These are phyloP conservation scores for Trichoderma aggressivum DNA, from an alignment of 2,329 filamentous ascomycete species.

Conservation along the genomic window DNA sequence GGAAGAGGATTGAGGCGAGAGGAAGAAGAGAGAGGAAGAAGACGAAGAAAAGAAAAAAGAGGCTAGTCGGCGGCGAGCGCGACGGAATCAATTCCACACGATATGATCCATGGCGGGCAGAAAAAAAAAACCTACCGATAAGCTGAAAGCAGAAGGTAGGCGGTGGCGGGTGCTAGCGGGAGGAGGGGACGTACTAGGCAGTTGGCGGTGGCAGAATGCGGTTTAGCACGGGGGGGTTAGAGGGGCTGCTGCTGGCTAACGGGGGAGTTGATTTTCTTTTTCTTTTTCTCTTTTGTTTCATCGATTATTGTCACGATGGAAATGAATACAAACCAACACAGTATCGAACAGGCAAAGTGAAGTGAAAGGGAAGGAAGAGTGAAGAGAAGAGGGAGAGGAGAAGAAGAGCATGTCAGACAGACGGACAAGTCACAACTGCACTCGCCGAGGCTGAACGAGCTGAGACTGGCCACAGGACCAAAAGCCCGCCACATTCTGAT, in stretches of 20 bases:
- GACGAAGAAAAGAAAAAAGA: background rate
- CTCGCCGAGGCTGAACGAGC: background rate
- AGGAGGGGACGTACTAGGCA: background rate
- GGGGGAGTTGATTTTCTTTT: background rate
- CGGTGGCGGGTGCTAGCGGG: background rate
- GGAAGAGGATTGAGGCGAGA: background rate
- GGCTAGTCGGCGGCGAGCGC: background rate
- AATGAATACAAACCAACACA: background rate
- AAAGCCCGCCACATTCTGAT: background rate
- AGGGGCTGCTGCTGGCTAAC: background rate
- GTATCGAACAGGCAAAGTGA: background rate
- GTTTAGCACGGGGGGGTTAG: background rate
- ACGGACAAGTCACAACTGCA: background rate
- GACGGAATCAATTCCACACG: background rate
- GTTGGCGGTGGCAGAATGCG: background rate
- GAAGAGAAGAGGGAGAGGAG: background rate
- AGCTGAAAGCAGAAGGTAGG: slow-evolving; percentile 12
- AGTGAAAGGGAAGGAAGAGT: background rate
- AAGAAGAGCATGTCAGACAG: background rate
- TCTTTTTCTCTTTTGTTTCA: background rate
- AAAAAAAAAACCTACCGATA: slow-evolving; percentile 10
- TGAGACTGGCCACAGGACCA: background rate
- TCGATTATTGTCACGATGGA: background rate
- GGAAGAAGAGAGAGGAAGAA: background rate
- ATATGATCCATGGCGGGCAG: slow-evolving; percentile 2